Evolutionary conservation across 1,284 basidiomycete species (phyloP), one percentile per base, ranked within the genome.

Genomic region (Volvariella volvacea): DNA sequence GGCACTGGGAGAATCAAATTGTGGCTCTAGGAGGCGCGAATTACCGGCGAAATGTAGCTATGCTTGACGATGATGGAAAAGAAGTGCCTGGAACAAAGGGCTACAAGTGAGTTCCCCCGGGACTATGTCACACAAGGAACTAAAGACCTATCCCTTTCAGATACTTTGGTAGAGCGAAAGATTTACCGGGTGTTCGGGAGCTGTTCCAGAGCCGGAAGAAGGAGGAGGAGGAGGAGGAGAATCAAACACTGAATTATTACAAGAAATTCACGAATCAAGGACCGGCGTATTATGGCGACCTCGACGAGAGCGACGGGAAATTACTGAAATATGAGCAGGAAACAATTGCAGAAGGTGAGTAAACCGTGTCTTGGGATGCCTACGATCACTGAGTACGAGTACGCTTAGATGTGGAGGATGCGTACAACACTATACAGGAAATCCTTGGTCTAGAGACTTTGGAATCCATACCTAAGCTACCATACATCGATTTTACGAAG

Each of bases 1-100:
- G 86, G 25, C 92, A 96, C 63, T 99, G 93, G 91, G 95, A 98
- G 71, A 93, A 92, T 54, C 94, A 98, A 63, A 97, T 98, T 42
- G 82, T 98, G 17, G 82, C 85, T 12, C 71, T 99, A 1, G 96
- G 95, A 42, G 96, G 95, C 47, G 96, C 95, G 20, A 99, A 99
- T 59, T 99, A 98, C 60, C 78, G 90, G 57, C 72, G 94, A 41
- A 94, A 90, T 57, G 83, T 89, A 3, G 82, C 86, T 41, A 95
- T 96, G 88, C 58, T 89, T 52, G 88, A 97, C 58, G 92, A 94
- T 52, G 92, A 94, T 54, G 92, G 92, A 14, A 89, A 89, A 59
- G 92, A 96, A 63, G 92, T 97, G 0, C 92, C 93, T 0, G 92
- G 93, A 0, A 95, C 90, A n/a, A 88, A 96, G 53, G 95, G 94